A percentile compares a stretch with the other conserved stretches of the same genome.
These are phyloP conservation scores for Sarcodon aspratus DNA, from an alignment of 768 basidiomycete species.

Conservation along the genomic window DNA sequence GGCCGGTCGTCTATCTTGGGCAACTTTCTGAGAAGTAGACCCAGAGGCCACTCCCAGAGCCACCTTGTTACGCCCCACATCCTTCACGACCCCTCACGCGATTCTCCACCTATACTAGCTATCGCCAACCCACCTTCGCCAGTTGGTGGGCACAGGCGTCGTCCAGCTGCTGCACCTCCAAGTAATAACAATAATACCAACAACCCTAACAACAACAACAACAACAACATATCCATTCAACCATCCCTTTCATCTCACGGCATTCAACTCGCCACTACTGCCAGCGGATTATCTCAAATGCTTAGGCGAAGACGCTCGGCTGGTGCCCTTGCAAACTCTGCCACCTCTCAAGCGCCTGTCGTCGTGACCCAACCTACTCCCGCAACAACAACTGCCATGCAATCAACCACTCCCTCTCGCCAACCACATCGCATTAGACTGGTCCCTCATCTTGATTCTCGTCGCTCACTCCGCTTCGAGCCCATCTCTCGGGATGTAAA, in stretches of 20 bases:
- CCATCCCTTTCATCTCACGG: conserved; percentile 21
- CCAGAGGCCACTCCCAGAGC: conserved; percentile 56
- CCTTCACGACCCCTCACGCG: conserved; percentile 22
- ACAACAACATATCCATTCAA: conserved; percentile 13
- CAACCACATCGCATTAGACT: conserved; percentile 73
- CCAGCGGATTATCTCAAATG: conserved; percentile 47
- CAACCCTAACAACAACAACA: no score
- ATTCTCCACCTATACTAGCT: conserved; percentile 34
- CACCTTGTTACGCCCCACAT: conserved; percentile 29
- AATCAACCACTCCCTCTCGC: conserved; percentile 8
- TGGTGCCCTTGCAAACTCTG: conserved; percentile 31
- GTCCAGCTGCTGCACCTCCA: conserved; percentile 25
- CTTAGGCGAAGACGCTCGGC: conserved; percentile 58
- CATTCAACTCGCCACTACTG: conserved; percentile 18
- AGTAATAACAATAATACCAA: not conserved
- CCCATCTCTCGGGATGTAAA: conserved; percentile 80
- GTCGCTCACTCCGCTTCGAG: conserved; percentile 84
- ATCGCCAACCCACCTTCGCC: conserved; percentile 11
- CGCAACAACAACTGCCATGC: conserved; percentile 11
- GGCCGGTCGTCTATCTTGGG: conserved; percentile 58
- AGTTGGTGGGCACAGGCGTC: conserved; percentile 24
- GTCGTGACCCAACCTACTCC: conserved; percentile 13
- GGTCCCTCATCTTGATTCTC: conserved; percentile 89
- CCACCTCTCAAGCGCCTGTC: conserved; percentile 14
- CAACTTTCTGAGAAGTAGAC: conserved; percentile 59